These are phyloP conservation scores for Dispira simplex DNA, from an alignment of 192 early-diverging fungal genomes.

Conservation along the genomic window DNA sequence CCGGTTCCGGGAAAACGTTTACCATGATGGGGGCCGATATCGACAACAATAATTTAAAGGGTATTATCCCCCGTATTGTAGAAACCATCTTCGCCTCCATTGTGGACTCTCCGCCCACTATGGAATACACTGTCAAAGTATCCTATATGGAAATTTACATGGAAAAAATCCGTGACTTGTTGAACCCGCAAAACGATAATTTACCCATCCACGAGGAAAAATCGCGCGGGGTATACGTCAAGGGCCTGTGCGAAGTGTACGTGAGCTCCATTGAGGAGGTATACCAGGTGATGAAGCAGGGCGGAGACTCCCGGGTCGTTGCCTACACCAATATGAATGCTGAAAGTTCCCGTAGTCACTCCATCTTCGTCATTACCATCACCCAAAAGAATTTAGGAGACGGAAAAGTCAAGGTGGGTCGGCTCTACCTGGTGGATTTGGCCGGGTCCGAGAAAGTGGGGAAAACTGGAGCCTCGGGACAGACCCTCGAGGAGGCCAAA, in stretches of 20 bases:
- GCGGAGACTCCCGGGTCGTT: conserved; percentile 73
- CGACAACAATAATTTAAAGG: conserved; percentile 77
- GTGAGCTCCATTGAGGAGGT: conserved; percentile 91
- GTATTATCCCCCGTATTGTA: conserved; percentile 94
- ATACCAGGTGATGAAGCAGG: conserved; percentile 93
- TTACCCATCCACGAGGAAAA: conserved; percentile 98
- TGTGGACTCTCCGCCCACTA: conserved; percentile 71
- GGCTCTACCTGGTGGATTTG: conserved; percentile 92
- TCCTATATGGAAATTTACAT: conserved; percentile 99
- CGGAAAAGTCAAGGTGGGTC: conserved; percentile 82
- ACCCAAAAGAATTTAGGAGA: conserved; percentile 83
- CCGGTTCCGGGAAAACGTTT: conserved; percentile 92
- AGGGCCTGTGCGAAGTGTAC: conserved; percentile 93
- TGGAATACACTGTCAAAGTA: conserved; percentile 97
- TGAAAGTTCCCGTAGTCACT: conserved; percentile 94
- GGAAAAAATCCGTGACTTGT: conserved; percentile 95
- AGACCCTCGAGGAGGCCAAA: conserved; percentile 98
- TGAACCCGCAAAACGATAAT: conserved; percentile 72
- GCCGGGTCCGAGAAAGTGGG: conserved; percentile 97
- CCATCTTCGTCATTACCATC: conserved; percentile 95
- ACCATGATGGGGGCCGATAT: conserved; percentile 98
- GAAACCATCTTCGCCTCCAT: conserved; percentile 91
- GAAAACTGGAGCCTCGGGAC: conserved; percentile 96
- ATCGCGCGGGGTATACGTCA: conserved; percentile 91
- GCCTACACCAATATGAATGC: conserved; percentile 98